A percentile compares a stretch with the other conserved stretches of the same genome.
Evolutionary conservation across 352 stramenopile genomes (phyloP).

Genomic region (Globisporangium perplexum): DNA sequence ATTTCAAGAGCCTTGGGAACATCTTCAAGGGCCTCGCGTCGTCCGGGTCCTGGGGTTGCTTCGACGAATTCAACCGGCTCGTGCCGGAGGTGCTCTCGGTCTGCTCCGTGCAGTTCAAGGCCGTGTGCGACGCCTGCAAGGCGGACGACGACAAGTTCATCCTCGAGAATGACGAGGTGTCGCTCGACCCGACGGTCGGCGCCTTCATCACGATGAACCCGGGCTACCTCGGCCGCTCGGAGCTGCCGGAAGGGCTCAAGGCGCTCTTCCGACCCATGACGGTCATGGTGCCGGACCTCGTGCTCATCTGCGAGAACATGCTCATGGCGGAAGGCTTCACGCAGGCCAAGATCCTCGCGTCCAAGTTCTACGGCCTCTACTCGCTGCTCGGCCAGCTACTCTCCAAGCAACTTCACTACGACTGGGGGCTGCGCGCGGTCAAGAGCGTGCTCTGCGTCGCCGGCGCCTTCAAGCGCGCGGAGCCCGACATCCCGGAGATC

Average conservation of each 20-base stretch:
- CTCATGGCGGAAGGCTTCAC: constrained; percentile 96
- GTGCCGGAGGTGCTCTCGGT: constrained; percentile 93
- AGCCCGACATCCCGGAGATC: constrained; percentile 91
- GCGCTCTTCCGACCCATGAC: constrained; percentile 95
- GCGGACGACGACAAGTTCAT: constrained; percentile 91
- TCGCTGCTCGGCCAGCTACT: constrained; percentile 91
- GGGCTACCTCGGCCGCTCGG: constrained; percentile 92
- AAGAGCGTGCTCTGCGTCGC: constrained; percentile 94
- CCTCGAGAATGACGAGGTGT: constrained; percentile 93
- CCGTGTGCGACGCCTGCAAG: constrained; percentile 94
- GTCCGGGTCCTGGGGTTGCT: constrained; percentile 94
- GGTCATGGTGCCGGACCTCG: constrained; percentile 94
- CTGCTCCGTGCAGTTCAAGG: constrained; percentile 95
- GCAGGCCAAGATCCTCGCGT: constrained; percentile 91
- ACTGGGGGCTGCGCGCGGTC: constrained; percentile 93
- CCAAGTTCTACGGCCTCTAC: constrained; percentile 96
- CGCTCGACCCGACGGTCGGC: constrained; percentile 89
- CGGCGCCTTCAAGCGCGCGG: constrained; percentile 91
- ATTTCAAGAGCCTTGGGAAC: constrained; percentile 95
- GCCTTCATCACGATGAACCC: constrained; percentile 98
- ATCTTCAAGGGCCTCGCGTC: constrained; percentile 96
- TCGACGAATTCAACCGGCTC: constrained; percentile 96
- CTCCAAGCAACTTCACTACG: constrained; percentile 95
- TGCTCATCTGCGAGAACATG: constrained; percentile 98
- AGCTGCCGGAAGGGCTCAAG: constrained; percentile 94